Conservation (phyloP, 1,284 basidiomycete genomes). For the Marasmius sp. region DNA sequence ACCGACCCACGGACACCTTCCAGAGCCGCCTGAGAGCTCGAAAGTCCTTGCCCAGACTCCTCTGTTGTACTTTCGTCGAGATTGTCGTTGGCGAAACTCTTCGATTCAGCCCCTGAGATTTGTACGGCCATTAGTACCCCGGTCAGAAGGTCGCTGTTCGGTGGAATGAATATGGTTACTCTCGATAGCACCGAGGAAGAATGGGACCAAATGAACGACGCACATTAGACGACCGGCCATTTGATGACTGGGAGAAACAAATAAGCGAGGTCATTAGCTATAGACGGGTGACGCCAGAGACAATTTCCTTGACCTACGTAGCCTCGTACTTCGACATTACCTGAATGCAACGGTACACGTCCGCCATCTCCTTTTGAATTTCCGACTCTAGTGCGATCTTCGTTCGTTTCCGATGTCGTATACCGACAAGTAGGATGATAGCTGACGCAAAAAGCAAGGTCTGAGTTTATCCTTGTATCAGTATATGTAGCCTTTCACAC, state of each 20-base stretch:
- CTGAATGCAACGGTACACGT: slow-evolving; percentile 68
- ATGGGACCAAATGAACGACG: not conserved
- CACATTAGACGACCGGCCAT: no score
- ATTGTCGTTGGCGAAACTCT: no score
- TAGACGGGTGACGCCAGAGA: no score
- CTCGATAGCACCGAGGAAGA: not conserved
- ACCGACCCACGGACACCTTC: no score
- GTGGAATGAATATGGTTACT: no score
- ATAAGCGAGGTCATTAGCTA: no score
- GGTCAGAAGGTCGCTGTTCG: no score
- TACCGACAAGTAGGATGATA: slow-evolving; percentile 69
- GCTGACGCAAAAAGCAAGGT: slow-evolving; percentile 25
- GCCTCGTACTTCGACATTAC: slow-evolving; percentile 45
- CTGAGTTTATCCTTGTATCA: slow-evolving; percentile 14
- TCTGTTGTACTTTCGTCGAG: no score
- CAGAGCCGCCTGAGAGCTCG: no score
- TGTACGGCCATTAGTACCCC: no score
- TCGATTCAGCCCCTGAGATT: no score
- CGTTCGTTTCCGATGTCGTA: slow-evolving; percentile 62
- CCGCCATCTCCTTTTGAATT: slow-evolving; percentile 56
- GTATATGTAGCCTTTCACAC: not conserved
- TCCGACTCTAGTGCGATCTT: slow-evolving; percentile 45
- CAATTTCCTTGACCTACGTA: slow-evolving; percentile 20
- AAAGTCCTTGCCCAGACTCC: not conserved
- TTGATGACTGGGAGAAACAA: no score